phyloP scores from a whole-genome alignment of 805 yeast species.

The Ogataea methylovora region DNA sequence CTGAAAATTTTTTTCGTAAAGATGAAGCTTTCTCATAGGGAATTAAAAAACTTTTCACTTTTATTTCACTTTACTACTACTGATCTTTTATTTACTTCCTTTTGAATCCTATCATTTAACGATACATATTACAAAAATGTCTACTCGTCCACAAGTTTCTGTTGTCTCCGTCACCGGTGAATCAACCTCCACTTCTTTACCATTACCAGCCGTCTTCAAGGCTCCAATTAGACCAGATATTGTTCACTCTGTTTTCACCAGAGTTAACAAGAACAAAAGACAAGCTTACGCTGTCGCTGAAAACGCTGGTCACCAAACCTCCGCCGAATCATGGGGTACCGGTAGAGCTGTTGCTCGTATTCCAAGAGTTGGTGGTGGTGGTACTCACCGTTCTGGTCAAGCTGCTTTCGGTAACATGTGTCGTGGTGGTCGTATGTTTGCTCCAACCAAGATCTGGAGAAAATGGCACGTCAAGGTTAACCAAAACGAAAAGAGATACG shows the following conservation, averaged over 20 bases:
- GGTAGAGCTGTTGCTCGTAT: conserved; percentile 99
- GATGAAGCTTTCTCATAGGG: background rate
- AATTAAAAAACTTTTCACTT: background rate
- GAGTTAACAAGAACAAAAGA: conserved; percentile 99
- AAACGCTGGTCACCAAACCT: conserved; percentile 99
- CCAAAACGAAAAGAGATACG: conserved; percentile 99
- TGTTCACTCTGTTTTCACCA: conserved; percentile 97
- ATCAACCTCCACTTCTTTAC: conserved; percentile 73
- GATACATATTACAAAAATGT: conserved; percentile 17
- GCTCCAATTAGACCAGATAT: conserved; percentile 99
- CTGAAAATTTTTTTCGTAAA: too few relatives aligned
- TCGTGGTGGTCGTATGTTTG: conserved; percentile 99
- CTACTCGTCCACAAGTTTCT: conserved; percentile 93
- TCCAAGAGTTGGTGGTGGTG: conserved; percentile 99
- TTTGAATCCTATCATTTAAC: conserved; percentile 1
- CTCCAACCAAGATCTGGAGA: conserved; percentile 99
- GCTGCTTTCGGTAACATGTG: conserved; percentile 99
- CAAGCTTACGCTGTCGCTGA: conserved; percentile 99
- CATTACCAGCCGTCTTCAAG: conserved; percentile 97
- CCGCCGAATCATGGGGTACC: conserved; percentile 99
- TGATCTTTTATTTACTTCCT: conserved; percentile 2
- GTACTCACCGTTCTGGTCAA: conserved; percentile 99
- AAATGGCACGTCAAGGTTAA: conserved; percentile 99
- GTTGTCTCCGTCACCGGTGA: conserved; percentile 82
- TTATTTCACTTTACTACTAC: background rate